Evolutionary conservation across 2,329 filamentous ascomycete genomes (phyloP).

Genomic region (Arthroderma sp.): DNA sequence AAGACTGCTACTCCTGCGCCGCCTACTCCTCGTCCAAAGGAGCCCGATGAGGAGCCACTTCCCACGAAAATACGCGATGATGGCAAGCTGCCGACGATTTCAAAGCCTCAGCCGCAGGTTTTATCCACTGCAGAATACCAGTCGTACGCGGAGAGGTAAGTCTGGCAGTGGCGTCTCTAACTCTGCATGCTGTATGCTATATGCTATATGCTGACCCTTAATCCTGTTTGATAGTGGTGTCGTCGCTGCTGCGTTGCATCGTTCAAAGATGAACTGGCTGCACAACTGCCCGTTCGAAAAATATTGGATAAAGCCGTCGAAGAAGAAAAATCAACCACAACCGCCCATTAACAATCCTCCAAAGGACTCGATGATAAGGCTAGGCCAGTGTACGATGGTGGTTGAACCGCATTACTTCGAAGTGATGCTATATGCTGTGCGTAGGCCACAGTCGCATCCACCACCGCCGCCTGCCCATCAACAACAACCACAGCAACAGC

Average conservation of each 20-base stretch:
- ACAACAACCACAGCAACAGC: conserved; percentile 13
- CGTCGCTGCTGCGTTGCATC: conserved; percentile 43
- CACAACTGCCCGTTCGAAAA: conserved; percentile 41
- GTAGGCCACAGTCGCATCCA: conserved; percentile 29
- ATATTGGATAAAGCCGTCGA: conserved; percentile 46
- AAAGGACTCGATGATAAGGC: conserved; percentile 39
- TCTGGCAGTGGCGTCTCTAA: background rate
- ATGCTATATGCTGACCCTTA: conserved; percentile 7
- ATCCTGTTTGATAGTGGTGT: conserved; percentile 34
- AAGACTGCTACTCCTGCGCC: conserved; percentile 22
- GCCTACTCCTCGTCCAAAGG: conserved; percentile 17
- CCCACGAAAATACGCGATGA: conserved; percentile 41
- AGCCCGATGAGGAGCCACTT: conserved; percentile 28
- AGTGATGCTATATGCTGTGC: conserved; percentile 43
- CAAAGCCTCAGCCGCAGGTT: conserved; percentile 35
- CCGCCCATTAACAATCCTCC: conserved; percentile 35
- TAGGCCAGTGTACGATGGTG: conserved; percentile 46
- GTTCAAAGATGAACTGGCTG: conserved; percentile 46
- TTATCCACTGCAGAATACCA: conserved; percentile 44
- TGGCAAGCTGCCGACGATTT: conserved; percentile 41
- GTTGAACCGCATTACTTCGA: conserved; percentile 53
- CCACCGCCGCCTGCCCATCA: background rate
- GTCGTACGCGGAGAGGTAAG: conserved; percentile 43
- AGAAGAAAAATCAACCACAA: conserved; percentile 38
- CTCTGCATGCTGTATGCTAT: too few species aligned